These are phyloP conservation scores for Fonsecaea pugnacius DNA, from an alignment of 2,329 filamentous ascomycete genomes.

Conservation along the genomic window DNA sequence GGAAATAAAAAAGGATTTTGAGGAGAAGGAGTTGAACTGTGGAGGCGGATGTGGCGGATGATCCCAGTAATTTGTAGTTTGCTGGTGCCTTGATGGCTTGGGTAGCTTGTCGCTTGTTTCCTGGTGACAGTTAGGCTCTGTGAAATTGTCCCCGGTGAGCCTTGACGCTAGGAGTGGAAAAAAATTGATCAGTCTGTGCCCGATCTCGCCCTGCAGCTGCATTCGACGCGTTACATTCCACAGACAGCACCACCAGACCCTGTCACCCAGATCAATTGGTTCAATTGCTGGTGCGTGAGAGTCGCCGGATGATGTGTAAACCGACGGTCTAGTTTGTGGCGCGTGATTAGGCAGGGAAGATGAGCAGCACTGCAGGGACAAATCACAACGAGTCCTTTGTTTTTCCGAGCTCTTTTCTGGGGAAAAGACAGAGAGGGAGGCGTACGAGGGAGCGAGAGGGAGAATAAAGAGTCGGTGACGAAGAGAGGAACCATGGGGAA, in stretches of 20 bases:
- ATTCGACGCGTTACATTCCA: not conserved
- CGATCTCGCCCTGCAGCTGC: not conserved
- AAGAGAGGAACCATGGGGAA: not conserved
- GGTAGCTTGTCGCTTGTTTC: constrained; percentile 5
- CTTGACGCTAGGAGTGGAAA: not conserved
- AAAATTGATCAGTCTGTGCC: not conserved
- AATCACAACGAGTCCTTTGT: not conserved
- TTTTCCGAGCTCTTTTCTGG: not conserved
- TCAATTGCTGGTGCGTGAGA: not conserved
- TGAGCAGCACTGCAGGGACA: not conserved
- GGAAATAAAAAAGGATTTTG: not conserved
- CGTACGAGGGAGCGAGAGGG: not conserved
- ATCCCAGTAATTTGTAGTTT: constrained; percentile 15
- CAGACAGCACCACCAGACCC: not conserved
- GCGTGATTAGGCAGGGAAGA: not conserved
- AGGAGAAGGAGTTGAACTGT: constrained; percentile 9
- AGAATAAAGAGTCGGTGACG: constrained; percentile 22
- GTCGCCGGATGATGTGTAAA: not conserved
- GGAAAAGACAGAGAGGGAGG: not conserved
- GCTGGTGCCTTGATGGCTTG: constrained; percentile 5
- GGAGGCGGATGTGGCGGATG: constrained; percentile 27
- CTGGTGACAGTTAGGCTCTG: not conserved
- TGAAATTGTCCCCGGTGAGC: constrained; percentile 2
- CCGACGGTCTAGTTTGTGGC: not conserved
- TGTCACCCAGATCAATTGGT: not conserved